A percentile compares a stretch with the other conserved stretches of the same genome.
Conservation (phyloP, 257 asterid genomes). For the Echium plantagineum region DNA sequence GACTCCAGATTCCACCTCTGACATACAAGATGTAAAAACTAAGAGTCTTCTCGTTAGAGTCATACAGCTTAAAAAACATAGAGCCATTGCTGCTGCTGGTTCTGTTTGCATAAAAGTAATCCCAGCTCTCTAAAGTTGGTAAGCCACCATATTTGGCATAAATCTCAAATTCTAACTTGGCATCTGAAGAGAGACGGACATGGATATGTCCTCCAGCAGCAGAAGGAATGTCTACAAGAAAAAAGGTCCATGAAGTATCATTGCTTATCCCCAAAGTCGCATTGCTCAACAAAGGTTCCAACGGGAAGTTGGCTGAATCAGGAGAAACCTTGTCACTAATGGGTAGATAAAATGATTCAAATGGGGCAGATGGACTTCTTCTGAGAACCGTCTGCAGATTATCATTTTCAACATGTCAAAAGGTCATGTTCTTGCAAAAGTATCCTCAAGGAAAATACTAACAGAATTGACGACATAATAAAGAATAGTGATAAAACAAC, state of each 20-base stretch:
- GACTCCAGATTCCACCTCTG: constrained; percentile 76
- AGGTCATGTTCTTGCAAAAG: not conserved
- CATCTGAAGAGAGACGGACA: constrained; percentile 38
- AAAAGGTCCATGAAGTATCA: constrained; percentile 60
- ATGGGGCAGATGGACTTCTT: constrained; percentile 45
- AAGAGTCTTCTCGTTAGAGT: constrained; percentile 41
- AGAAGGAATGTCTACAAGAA: constrained; percentile 61
- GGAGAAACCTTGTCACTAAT: constrained; percentile 32
- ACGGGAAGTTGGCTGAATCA: constrained; percentile 49
- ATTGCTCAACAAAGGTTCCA: constrained; percentile 77
- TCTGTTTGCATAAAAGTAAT: constrained; percentile 65
- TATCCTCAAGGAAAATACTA: not conserved
- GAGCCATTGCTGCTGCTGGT: constrained; percentile 75
- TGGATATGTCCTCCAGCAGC: constrained; percentile 82
- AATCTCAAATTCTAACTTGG: constrained; percentile 47
- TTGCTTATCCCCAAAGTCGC: constrained; percentile 27
- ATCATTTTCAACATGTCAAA: constrained; percentile 21
- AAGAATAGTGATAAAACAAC: not conserved
- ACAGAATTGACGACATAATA: not conserved
- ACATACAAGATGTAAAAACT: constrained; percentile 63
- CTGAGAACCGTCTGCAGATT: constrained; percentile 62
- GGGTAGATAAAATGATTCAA: constrained; percentile 73
- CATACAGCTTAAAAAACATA: constrained; percentile 76
- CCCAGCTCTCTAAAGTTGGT: constrained; percentile 68
- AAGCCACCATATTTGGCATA: constrained; percentile 80